These are phyloP conservation scores for Rhipidocladum racemiflorum DNA, from an alignment of 176 grass and related monocot genomes.

Conservation along the genomic window DNA sequence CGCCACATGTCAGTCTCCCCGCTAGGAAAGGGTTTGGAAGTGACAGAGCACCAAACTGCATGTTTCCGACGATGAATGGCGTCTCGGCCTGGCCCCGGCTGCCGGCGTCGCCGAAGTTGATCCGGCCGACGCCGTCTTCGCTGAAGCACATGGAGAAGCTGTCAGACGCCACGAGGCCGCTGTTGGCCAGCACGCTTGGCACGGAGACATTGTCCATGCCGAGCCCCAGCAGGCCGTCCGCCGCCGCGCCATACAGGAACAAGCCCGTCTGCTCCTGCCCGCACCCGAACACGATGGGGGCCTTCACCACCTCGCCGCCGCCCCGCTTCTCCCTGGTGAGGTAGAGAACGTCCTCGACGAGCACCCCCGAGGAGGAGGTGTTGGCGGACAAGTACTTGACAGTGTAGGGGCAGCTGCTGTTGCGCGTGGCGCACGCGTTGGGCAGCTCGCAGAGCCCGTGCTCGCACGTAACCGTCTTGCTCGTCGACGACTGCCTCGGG, in stretches of 20 bases:
- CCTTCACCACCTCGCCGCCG: slow-evolving; percentile 21
- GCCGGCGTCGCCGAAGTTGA: slow-evolving; percentile 78
- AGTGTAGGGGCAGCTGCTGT: slow-evolving; percentile 52
- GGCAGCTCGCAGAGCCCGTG: slow-evolving; percentile 44
- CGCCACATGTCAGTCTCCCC: background rate
- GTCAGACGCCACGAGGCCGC: slow-evolving; percentile 38
- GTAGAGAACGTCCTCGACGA: slow-evolving; percentile 73
- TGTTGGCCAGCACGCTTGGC: slow-evolving; percentile 43
- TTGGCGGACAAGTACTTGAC: slow-evolving; percentile 44
- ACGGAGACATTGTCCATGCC: slow-evolving; percentile 60
- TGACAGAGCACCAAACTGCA: background rate
- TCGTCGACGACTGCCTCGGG: slow-evolving; percentile 65
- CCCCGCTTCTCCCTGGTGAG: slow-evolving; percentile 25
- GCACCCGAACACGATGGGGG: slow-evolving; percentile 73
- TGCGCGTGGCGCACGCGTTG: slow-evolving; percentile 35
- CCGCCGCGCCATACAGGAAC: slow-evolving; percentile 29
- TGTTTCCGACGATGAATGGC: slow-evolving; percentile 29
- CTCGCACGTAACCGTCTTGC: slow-evolving; percentile 53
- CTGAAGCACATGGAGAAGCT: slow-evolving; percentile 94
- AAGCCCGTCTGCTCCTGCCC: slow-evolving; percentile 62
- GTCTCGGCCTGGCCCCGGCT: slow-evolving; percentile 52
- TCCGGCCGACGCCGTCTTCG: slow-evolving; percentile 45
- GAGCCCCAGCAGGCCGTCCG: slow-evolving; percentile 67
- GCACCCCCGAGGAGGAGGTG: slow-evolving; percentile 65
- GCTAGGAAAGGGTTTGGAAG: background rate